Evolutionary conservation across 2,329 filamentous ascomycete species (phyloP).

Genomic region (Gremmenia infestans): DNA sequence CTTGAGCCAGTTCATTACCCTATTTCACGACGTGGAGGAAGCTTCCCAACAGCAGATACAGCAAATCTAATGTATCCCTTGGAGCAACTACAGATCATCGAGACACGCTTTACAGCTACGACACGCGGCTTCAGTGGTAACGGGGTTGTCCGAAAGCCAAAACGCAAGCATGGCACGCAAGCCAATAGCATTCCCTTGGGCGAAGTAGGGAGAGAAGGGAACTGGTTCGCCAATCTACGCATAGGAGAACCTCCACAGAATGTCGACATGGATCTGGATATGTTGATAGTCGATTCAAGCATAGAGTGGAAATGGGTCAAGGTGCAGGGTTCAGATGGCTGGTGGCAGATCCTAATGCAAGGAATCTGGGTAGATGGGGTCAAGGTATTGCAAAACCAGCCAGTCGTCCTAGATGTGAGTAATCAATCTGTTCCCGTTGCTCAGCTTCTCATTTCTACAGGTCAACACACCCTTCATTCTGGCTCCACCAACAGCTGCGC

Average conservation of each 20-base stretch:
- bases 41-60: conserved; percentile 11
- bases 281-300: conserved; percentile 11
- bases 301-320: conserved; percentile 20
- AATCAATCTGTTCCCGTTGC: not conserved
- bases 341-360: conserved; percentile 21
- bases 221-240: conserved; percentile 17
- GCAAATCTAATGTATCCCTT: conserved; percentile 15
- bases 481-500: conserved; percentile 17
- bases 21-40: conserved; percentile 14
- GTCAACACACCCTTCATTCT: conserved; percentile 23
- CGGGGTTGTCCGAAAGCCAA: conserved; percentile 17
- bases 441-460: conserved; percentile 6
- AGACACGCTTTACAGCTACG: conserved; percentile 14
- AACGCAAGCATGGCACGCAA: conserved; percentile 13
- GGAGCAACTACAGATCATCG: conserved; percentile 11
- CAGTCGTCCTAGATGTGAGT: conserved; percentile 18
- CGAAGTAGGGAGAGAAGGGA: conserved; percentile 16
- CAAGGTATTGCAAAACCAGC: conserved; percentile 17
- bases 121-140: conserved; percentile 15
- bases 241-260: conserved; percentile 19
- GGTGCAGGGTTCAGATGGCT: conserved; percentile 23
- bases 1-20: conserved; percentile 18
- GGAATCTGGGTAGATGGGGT: conserved; percentile 18
- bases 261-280: conserved; percentile 21
- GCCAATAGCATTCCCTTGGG: conserved; percentile 12